A percentile compares a stretch with the other conserved stretches of the same genome.
Evolutionary conservation across 305 asterid genomes (phyloP).

Genomic region (Solanum hybrid): DNA sequence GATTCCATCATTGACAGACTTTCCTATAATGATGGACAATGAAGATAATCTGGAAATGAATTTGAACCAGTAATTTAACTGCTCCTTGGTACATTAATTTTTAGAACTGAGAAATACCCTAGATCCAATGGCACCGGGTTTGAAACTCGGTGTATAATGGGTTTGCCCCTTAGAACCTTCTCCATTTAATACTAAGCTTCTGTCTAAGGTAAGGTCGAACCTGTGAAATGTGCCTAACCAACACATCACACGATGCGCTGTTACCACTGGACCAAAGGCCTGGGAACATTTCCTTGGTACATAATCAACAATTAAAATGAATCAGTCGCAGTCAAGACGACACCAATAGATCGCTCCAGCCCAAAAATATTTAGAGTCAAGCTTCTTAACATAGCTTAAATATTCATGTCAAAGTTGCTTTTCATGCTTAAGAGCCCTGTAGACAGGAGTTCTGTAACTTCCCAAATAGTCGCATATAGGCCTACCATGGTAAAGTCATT

Average conservation of each 20-base stretch:
- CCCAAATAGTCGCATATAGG: not conserved
- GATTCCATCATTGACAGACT: not conserved
- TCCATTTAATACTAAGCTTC: not conserved
- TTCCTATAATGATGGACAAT: not conserved
- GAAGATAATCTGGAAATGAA: not conserved
- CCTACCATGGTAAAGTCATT: not conserved
- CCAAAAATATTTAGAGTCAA: not conserved
- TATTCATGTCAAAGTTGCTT: not conserved
- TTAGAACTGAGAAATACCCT: not conserved
- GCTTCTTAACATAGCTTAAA: not conserved
- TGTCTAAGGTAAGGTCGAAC: not conserved
- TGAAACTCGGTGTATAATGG: not conserved
- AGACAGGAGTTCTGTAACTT: not conserved
- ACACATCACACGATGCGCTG: not conserved
- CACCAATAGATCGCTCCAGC: not conserved
- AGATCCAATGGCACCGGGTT: not conserved
- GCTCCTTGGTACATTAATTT: not conserved
- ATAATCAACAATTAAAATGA: not conserved
- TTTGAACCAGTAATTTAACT: not conserved
- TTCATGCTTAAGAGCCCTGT: not conserved
- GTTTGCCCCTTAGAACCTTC: not conserved
- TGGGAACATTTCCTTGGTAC: not conserved
- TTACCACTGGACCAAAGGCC: not conserved
- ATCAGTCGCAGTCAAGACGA: not conserved
- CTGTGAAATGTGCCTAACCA: not conserved